These are phyloP conservation scores for Zizania latifolia DNA, from an alignment of 176 grass and related monocot species.

Conservation along the genomic window DNA sequence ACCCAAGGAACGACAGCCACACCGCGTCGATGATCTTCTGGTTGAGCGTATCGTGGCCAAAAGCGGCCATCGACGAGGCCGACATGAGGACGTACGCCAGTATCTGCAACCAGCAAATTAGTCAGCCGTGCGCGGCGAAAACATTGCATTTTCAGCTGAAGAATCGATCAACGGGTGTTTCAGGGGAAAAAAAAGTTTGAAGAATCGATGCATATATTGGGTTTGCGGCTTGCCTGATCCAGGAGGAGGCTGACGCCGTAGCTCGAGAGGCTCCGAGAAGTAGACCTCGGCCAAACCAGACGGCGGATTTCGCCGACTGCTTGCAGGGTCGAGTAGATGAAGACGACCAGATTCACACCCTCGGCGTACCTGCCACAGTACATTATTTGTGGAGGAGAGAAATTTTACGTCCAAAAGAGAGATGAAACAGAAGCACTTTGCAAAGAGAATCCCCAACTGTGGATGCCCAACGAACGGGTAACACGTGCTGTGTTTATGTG, in stretches of 20 bases:
- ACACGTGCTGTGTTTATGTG: too few relatives aligned
- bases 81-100: constrained; percentile 91
- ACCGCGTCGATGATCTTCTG: constrained; percentile 56
- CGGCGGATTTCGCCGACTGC: constrained; percentile 35
- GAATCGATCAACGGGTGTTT: neutral
- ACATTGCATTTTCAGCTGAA: neutral
- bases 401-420: neutral
- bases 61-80: constrained; percentile 73
- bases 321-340: constrained; percentile 65
- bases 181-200: neutral
- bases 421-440: neutral
- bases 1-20: constrained; percentile 70
- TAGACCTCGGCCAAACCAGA: constrained; percentile 15
- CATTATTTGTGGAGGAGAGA: neutral
- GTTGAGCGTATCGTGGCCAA: constrained; percentile 66
- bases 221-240: constrained; percentile 82
- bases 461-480: too few relatives aligned
- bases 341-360: constrained; percentile 62
- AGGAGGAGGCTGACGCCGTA: constrained; percentile 66
- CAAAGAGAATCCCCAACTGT: too few relatives aligned
- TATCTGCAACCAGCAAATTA: constrained; percentile 35
- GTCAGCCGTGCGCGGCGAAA: neutral
- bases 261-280: constrained; percentile 17
- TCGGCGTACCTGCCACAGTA: constrained; percentile 49
- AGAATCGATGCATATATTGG: neutral